phyloP scores from a whole-genome alignment of 768 basidiomycete genomes.

The Crassisporium funariophilum region DNA sequence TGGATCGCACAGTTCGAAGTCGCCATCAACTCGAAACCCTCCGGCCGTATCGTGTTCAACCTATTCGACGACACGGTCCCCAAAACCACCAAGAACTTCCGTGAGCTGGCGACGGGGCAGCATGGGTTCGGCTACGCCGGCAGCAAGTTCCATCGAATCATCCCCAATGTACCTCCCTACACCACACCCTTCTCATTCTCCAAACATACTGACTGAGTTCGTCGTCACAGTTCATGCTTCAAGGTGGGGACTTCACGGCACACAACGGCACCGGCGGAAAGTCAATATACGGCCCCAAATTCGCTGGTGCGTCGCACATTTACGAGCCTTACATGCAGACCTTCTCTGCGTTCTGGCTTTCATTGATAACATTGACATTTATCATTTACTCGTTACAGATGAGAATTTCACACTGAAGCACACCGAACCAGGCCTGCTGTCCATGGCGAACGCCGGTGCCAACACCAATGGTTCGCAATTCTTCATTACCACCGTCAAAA shows the following conservation, averaged over 20 bases:
- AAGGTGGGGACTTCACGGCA: conserved; percentile 84
- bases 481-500: conserved; percentile 74
- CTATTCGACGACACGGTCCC: conserved; percentile 85
- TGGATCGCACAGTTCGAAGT: conserved; percentile 56
- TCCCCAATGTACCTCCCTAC: conserved; percentile 37
- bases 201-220: neutral
- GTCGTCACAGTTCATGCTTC: conserved; percentile 83
- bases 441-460: conserved; percentile 85
- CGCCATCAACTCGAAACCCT: conserved; percentile 56
- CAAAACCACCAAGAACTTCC: conserved; percentile 78
- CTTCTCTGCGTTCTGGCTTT: neutral
- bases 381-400: conserved; percentile 48
- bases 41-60: conserved; percentile 80
- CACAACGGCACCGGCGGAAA: conserved; percentile 81
- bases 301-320: conserved; percentile 52
- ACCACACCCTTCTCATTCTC: neutral
- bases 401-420: conserved; percentile 84
- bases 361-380: neutral
- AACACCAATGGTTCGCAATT: conserved; percentile 86
- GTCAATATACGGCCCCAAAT: conserved; percentile 84
- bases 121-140: conserved; percentile 74
- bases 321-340: neutral
- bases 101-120: conserved; percentile 70
- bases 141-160: conserved; percentile 72
- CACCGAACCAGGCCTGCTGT: conserved; percentile 61